phyloP scores from a whole-genome alignment of 1,284 basidiomycete species.

The Melampsora abietis-canadensis region DNA sequence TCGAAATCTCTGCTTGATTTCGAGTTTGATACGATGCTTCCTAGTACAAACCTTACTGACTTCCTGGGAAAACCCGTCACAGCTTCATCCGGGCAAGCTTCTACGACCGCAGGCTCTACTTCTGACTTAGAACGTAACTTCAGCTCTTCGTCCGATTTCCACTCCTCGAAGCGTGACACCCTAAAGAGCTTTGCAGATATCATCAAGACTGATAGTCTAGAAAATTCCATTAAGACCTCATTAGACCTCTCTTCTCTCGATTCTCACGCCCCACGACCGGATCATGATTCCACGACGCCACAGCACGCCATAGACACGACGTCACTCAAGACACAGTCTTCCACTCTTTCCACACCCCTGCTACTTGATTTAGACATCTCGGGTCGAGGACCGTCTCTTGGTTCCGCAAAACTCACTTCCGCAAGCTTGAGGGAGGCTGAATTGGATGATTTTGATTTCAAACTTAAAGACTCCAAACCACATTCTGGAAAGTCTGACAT shows the following conservation, averaged over 20 bases:
- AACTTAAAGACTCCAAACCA: neutral
- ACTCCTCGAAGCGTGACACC: conserved; percentile 1
- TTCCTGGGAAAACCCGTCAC: neutral
- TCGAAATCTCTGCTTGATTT: neutral
- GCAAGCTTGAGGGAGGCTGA: neutral
- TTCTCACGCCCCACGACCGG: neutral
- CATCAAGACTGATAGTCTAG: neutral
- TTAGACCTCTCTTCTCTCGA: neutral
- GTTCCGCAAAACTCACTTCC: neutral
- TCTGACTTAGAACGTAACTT: neutral
- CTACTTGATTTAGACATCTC: conserved; percentile 24
- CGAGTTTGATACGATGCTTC: neutral
- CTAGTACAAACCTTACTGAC: neutral
- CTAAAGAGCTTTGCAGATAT: neutral
- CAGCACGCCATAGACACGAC: neutral
- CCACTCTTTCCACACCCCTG: neutral
- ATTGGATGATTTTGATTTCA: neutral
- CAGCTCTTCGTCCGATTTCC: neutral
- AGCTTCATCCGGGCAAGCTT: neutral
- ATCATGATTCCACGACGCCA: neutral
- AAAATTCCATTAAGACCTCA: neutral
- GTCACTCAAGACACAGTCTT: neutral
- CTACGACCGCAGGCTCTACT: neutral
- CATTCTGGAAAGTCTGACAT: neutral
- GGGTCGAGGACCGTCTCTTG: conserved; percentile 10